Conservation (phyloP, 1,139 yeast species). For the Sugiyamaella japonica region DNA sequence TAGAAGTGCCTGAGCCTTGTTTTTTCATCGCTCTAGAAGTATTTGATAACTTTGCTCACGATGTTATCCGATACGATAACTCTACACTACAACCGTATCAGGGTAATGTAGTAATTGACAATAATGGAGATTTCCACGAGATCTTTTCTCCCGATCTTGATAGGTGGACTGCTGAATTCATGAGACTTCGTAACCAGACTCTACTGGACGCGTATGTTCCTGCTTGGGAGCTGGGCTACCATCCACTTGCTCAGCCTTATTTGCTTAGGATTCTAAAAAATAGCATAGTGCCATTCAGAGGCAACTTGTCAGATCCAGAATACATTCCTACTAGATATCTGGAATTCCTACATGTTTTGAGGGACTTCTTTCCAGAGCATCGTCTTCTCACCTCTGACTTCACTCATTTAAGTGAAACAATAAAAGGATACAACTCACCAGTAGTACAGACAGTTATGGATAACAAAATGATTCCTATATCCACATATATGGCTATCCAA, state of each 20-base stretch:
- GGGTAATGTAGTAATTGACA: slow-evolving; percentile 75
- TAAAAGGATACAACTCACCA: slow-evolving; percentile 71
- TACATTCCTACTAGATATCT: slow-evolving; percentile 76
- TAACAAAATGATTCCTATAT: slow-evolving; percentile 65
- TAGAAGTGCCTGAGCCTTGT: slow-evolving; percentile 64
- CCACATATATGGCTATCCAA: slow-evolving; percentile 77
- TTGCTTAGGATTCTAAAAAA: slow-evolving; percentile 40
- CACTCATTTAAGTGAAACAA: slow-evolving; percentile 59
- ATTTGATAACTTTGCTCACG: slow-evolving; percentile 83
- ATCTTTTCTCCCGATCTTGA: slow-evolving; percentile 70
- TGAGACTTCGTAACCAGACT: slow-evolving; percentile 53
- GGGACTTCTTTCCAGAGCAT: slow-evolving; percentile 72
- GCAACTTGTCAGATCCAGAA: slow-evolving; percentile 70
- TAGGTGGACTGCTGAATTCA: slow-evolving; percentile 55
- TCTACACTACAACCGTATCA: slow-evolving; percentile 68
- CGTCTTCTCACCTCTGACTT: slow-evolving; percentile 73
- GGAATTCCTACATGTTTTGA: slow-evolving; percentile 64
- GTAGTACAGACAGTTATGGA: slow-evolving; percentile 80
- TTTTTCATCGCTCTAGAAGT: slow-evolving; percentile 82
- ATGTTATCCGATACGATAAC: slow-evolving; percentile 73
- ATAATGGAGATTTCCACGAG: slow-evolving; percentile 74
- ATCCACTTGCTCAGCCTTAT: slow-evolving; percentile 43
- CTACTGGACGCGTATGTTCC: slow-evolving; percentile 38
- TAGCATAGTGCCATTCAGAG: slow-evolving; percentile 59
- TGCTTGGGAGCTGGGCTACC: slow-evolving; percentile 39